Percentiles rank a stretch among this genome's conserved stretches.
phyloP scores from a whole-genome alignment of 805 yeast genomes.

The Naumovozyma dairenensis region DNA sequence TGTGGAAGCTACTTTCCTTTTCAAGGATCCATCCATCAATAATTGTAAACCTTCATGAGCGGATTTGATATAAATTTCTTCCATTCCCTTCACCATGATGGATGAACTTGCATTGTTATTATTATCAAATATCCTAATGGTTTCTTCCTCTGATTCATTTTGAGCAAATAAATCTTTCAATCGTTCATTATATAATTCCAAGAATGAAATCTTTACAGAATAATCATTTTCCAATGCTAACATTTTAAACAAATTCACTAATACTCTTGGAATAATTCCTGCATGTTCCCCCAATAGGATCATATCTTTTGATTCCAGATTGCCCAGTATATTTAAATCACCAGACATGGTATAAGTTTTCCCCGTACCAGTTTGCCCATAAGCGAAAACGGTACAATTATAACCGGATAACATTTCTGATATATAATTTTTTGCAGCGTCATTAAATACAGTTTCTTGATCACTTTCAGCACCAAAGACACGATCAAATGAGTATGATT shows the following conservation, averaged over 20 bases:
- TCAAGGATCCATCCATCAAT: constrained; percentile 47
- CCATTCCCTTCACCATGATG: constrained; percentile 47
- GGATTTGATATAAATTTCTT: constrained; percentile 39
- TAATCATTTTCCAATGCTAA: constrained; percentile 40
- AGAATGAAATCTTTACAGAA: constrained; percentile 60
- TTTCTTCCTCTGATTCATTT: constrained; percentile 32
- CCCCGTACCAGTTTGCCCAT: constrained; percentile 87
- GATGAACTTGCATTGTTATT: constrained; percentile 17
- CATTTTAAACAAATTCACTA: constrained; percentile 44
- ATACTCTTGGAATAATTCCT: constrained; percentile 54
- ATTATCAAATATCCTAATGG: constrained; percentile 44
- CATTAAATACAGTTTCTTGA: constrained; percentile 56
- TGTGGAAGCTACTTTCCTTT: constrained; percentile 69
- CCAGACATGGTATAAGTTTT: constrained; percentile 73
- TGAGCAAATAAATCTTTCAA: constrained; percentile 49
- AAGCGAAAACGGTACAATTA: constrained; percentile 73
- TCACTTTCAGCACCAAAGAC: constrained; percentile 77
- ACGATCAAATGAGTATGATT: constrained; percentile 61
- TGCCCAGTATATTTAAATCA: constrained; percentile 39
- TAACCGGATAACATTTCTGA: constrained; percentile 62
- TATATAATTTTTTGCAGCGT: constrained; percentile 47
- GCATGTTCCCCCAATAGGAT: constrained; percentile 35
- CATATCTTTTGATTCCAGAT: constrained; percentile 18
- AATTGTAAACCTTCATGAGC: constrained; percentile 43
- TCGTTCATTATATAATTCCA: constrained; percentile 79